These are phyloP conservation scores for Vigna nakashimae DNA, from an alignment of 306 rosid genomes.

Conservation along the genomic window DNA sequence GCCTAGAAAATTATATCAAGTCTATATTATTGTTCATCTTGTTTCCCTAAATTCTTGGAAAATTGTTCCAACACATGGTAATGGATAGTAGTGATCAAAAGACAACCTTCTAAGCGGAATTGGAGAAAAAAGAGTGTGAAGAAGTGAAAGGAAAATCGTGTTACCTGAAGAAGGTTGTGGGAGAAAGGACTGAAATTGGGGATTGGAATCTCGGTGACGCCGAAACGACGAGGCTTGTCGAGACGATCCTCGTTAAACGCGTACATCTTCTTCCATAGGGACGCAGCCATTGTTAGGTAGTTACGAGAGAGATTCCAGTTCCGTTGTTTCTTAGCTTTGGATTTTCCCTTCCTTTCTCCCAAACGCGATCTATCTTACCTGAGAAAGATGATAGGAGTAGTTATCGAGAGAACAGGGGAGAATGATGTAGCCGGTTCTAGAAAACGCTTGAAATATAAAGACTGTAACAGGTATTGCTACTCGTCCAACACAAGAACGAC, in stretches of 20 bases:
- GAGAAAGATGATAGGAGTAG: too few relatives aligned
- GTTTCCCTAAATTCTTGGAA: too few relatives aligned
- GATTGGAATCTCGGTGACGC: constrained; percentile 87
- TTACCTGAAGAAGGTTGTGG: constrained; percentile 76
- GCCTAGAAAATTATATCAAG: too few relatives aligned
- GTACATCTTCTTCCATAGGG: constrained; percentile 82
- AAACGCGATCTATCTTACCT: background rate
- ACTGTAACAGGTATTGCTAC: background rate
- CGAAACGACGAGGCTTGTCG: constrained; percentile 80
- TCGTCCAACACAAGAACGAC: background rate
- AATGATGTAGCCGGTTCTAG: constrained; percentile 49
- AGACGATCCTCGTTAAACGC: constrained; percentile 89
- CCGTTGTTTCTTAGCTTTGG: background rate
- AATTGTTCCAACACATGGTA: too few relatives aligned
- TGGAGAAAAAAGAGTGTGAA: background rate
- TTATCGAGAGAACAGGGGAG: background rate
- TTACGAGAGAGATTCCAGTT: too few relatives aligned
- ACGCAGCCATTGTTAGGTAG: constrained; percentile 57
- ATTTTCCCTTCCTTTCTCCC: background rate
- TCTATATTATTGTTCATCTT: too few relatives aligned
- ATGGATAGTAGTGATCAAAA: too few relatives aligned
- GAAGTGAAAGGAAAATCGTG: background rate
- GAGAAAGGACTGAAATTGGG: constrained; percentile 63
- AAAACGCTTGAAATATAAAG: background rate
- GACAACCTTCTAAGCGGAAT: too few relatives aligned